Evolutionary conservation across 2,329 filamentous ascomycete genomes (phyloP).

Genomic region (Pseudocercospora musae): DNA sequence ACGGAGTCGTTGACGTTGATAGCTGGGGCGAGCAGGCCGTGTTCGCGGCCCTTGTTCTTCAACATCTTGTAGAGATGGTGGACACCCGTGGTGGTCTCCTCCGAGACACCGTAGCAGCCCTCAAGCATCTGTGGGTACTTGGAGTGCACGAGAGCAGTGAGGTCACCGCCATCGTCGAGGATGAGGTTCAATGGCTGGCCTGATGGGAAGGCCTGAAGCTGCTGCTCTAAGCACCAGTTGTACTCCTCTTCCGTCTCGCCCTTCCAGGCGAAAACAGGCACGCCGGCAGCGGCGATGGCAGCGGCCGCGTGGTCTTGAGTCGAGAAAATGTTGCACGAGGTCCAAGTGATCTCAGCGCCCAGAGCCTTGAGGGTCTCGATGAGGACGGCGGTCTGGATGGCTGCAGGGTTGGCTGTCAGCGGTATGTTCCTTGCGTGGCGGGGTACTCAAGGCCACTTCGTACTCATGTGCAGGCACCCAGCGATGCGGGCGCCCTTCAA

Average conservation of each 20-base stretch:
- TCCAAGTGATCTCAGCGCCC: conserved; percentile 98
- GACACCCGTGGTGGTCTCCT: conserved; percentile 99
- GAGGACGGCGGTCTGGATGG: conserved; percentile 98
- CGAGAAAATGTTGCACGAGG: conserved; percentile 99
- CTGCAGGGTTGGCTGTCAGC: conserved; percentile 38
- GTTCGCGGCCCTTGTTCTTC: conserved; percentile 68
- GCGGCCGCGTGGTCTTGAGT: conserved; percentile 98
- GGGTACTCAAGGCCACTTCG: conserved; percentile 28
- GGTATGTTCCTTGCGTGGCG: background rate
- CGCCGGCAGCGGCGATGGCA: conserved; percentile 89
- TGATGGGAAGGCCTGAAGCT: conserved; percentile 94
- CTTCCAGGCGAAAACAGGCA: conserved; percentile 82
- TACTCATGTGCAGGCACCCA: conserved; percentile 97
- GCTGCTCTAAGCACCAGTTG: conserved; percentile 99
- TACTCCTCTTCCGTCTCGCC: conserved; percentile 99
- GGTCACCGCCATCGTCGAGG: conserved; percentile 96
- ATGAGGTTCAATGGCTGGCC: conserved; percentile 96
- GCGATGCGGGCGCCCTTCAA: conserved; percentile 93
- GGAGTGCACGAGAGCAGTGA: conserved; percentile 91
- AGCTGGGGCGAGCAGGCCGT: conserved; percentile 77
- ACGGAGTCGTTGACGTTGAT: conserved; percentile 99
- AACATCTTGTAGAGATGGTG: conserved; percentile 99
- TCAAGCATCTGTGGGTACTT: conserved; percentile 99
- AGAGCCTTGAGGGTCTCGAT: conserved; percentile 95
- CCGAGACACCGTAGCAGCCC: conserved; percentile 96